Percentiles rank a stretch among this genome's conserved stretches.
phyloP scores from a whole-genome alignment of 192 early-diverging fungal genomes.

The Glomus cerebriforme region DNA sequence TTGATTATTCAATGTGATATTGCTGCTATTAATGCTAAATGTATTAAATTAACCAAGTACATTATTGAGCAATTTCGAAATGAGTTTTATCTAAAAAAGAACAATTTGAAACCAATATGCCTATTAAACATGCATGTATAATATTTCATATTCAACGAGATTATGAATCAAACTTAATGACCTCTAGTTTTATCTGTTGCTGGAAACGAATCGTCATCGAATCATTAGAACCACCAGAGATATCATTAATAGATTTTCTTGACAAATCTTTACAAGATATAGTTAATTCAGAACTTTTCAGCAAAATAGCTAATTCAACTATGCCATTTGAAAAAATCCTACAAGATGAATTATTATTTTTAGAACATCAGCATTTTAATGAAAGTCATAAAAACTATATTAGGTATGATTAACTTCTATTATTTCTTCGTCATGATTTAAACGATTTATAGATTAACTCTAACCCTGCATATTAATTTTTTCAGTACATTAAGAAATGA shows the following conservation, averaged over 20 bases:
- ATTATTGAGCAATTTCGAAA: slow-evolving; percentile 8
- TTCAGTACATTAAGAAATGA: background rate
- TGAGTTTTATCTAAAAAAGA: background rate
- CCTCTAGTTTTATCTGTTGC: background rate
- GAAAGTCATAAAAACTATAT: background rate
- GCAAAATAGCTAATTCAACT: background rate
- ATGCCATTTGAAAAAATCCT: background rate
- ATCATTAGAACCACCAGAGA: background rate
- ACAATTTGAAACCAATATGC: background rate
- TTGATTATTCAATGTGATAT: slow-evolving; percentile 18
- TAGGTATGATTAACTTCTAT: background rate
- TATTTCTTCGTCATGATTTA: no score
- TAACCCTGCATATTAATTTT: background rate
- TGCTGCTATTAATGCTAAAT: background rate
- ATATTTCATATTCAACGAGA: background rate
- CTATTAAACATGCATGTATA: background rate
- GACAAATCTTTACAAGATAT: background rate
- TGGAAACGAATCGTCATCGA: background rate
- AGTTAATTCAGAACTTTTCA: background rate
- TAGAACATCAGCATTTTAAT: background rate
- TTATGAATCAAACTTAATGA: background rate
- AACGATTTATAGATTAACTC: no score
- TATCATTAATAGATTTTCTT: background rate
- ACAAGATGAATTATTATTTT: background rate
- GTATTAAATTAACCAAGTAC: slow-evolving; percentile 9